Percentiles rank a stretch among this genome's conserved stretches.
These are phyloP conservation scores for Phialophora tarda DNA, from an alignment of 2,329 filamentous ascomycete species.

Conservation along the genomic window DNA sequence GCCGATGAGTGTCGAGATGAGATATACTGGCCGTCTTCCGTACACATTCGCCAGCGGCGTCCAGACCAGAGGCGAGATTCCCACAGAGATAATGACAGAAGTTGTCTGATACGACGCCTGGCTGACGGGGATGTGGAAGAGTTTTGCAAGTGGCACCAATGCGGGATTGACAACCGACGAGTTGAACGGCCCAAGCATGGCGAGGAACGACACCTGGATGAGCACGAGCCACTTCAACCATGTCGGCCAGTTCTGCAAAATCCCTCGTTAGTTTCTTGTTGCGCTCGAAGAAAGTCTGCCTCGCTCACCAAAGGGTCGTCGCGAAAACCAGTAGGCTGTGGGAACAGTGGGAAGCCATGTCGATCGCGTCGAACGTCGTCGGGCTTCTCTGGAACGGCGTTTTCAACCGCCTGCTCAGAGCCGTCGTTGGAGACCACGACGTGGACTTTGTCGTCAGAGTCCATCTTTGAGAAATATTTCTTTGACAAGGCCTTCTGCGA, in stretches of 20 bases:
- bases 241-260: conserved; percentile 39
- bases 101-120: conserved; percentile 41
- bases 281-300: neutral
- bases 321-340: conserved; percentile 34
- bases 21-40: conserved; percentile 44
- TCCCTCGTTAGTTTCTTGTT: neutral
- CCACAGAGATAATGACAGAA: conserved; percentile 40
- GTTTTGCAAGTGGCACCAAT: conserved; percentile 41
- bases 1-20: conserved; percentile 42
- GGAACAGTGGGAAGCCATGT: conserved; percentile 37
- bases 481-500: neutral
- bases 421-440: neutral
- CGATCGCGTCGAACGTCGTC: conserved; percentile 26
- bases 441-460: neutral
- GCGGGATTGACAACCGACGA: conserved; percentile 43
- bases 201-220: conserved; percentile 43
- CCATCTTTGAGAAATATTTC: neutral
- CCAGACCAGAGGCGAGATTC: conserved; percentile 36
- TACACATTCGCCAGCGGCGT: conserved; percentile 45
- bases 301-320: conserved; percentile 36
- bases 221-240: conserved; percentile 37
- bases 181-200: conserved; percentile 42
- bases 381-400: neutral
- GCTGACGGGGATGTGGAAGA: conserved; percentile 42
- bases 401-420: neutral